These are phyloP conservation scores for Caloboletus firmus DNA, from an alignment of 1,284 basidiomycete genomes.

Conservation along the genomic window DNA sequence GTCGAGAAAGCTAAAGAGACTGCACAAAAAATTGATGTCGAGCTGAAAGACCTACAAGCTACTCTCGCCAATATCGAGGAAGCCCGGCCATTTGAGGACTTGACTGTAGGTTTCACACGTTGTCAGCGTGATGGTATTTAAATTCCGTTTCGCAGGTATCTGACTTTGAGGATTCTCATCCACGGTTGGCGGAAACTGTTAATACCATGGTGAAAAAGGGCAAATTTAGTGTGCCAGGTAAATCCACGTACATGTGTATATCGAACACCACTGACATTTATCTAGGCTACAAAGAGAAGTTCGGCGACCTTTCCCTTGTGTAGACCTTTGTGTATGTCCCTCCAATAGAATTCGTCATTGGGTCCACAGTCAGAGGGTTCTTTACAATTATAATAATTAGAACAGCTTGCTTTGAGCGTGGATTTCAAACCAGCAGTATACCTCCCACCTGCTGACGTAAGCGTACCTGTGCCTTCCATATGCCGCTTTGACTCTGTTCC, in stretches of 20 bases:
- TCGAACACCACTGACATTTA: constrained; percentile 5
- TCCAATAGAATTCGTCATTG: constrained; percentile 18
- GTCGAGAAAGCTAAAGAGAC: constrained; percentile 91
- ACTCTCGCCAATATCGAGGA: constrained; percentile 98
- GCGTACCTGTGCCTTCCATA: not conserved
- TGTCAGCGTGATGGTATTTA: not conserved
- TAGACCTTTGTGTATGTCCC: constrained; percentile 46
- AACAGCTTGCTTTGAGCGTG: not conserved
- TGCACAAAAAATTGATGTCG: constrained; percentile 87
- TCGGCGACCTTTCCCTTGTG: constrained; percentile 88
- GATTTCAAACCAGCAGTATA: no score
- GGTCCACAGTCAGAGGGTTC: not conserved
- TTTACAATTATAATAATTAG: not conserved
- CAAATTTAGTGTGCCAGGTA: constrained; percentile 96
- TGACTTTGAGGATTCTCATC: constrained; percentile 91
- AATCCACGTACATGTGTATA: constrained; percentile 20
- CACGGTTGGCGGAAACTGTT: constrained; percentile 88
- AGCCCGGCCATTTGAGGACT: constrained; percentile 95
- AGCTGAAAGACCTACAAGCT: constrained; percentile 89
- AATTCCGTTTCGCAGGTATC: constrained; percentile 54
- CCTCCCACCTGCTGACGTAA: constrained; percentile 21
- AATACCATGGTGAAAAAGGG: constrained; percentile 99
- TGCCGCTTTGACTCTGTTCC: constrained; percentile 14
- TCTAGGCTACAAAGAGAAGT: constrained; percentile 88
- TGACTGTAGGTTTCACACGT: constrained; percentile 65